These are phyloP conservation scores for Curvularia spicifera DNA, from an alignment of 2,329 filamentous ascomycete genomes.

Conservation along the genomic window DNA sequence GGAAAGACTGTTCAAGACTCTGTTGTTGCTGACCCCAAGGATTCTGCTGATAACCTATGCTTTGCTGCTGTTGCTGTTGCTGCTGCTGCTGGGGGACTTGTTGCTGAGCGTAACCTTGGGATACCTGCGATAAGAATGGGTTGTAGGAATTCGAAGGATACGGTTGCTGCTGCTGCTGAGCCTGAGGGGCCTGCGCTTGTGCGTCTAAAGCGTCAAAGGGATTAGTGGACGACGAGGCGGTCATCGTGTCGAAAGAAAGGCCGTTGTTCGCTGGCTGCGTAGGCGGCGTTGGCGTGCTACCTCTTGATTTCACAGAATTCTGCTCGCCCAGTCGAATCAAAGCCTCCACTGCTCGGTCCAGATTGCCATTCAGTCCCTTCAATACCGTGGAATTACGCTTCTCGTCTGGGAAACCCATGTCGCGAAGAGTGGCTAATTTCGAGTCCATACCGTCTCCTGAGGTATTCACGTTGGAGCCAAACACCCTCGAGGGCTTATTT, in stretches of 20 bases:
- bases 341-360: conserved; percentile 86
- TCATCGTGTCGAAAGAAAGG: conserved; percentile 51
- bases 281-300: conserved; percentile 56
- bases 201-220: conserved; percentile 55
- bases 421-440: conserved; percentile 77
- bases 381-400: conserved; percentile 81
- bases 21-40: conserved; percentile 40
- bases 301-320: conserved; percentile 47
- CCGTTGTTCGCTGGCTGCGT: conserved; percentile 58
- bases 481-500: conserved; percentile 70
- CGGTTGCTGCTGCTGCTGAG: conserved; percentile 43
- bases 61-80: conserved; percentile 4
- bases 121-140: conserved; percentile 65
- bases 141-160: conserved; percentile 63
- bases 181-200: conserved; percentile 32
- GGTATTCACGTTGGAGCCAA: conserved; percentile 70
- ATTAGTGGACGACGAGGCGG: conserved; percentile 42
- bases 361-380: conserved; percentile 80
- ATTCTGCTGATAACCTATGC: conserved; percentile 23
- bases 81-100: conserved; percentile 3
- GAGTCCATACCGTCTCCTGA: conserved; percentile 68
- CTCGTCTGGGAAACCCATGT: conserved; percentile 91
- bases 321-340: conserved; percentile 80
- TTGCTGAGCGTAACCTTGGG: conserved; percentile 36
- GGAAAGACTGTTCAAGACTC: conserved; percentile 71